A percentile compares a stretch with the other conserved stretches of the same genome.
These are phyloP conservation scores for Populus hybrid DNA, from an alignment of 441 rosid genomes.

Conservation along the genomic window DNA sequence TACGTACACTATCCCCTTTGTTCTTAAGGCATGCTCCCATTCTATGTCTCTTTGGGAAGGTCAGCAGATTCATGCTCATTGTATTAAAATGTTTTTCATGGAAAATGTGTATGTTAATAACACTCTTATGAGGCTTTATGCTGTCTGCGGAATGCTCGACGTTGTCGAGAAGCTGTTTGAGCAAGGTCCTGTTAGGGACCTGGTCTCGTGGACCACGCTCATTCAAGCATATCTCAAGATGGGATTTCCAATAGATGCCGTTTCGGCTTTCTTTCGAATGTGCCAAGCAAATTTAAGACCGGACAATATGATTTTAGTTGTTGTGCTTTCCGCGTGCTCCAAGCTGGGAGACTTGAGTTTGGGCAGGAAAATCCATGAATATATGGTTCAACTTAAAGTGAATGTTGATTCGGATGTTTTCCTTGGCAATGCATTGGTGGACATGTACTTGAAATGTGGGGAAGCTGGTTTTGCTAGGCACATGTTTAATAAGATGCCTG, in stretches of 20 bases:
- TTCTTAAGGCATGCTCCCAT: neutral
- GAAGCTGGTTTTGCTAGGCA: neutral
- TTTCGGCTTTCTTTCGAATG: neutral
- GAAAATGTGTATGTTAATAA: neutral
- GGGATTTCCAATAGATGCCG: neutral
- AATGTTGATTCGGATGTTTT: neutral
- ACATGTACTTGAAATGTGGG: neutral
- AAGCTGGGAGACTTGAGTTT: neutral
- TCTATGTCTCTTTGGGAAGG: neutral
- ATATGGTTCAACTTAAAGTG: neutral
- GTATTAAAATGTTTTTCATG: neutral
- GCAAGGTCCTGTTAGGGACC: neutral
- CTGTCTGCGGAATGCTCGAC: neutral
- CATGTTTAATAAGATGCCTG: neutral
- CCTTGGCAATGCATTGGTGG: neutral
- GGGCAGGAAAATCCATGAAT: neutral
- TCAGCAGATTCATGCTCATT: neutral
- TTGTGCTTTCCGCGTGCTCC: neutral
- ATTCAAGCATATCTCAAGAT: neutral
- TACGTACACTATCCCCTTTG: neutral
- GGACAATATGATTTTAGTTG: neutral
- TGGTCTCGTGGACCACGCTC: neutral
- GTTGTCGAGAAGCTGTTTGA: neutral
- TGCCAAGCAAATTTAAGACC: neutral
- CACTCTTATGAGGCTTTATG: constrained; percentile 1